These are phyloP conservation scores for Phytopythium delawarense DNA, from an alignment of 352 stramenopile species.

Conservation along the genomic window DNA sequence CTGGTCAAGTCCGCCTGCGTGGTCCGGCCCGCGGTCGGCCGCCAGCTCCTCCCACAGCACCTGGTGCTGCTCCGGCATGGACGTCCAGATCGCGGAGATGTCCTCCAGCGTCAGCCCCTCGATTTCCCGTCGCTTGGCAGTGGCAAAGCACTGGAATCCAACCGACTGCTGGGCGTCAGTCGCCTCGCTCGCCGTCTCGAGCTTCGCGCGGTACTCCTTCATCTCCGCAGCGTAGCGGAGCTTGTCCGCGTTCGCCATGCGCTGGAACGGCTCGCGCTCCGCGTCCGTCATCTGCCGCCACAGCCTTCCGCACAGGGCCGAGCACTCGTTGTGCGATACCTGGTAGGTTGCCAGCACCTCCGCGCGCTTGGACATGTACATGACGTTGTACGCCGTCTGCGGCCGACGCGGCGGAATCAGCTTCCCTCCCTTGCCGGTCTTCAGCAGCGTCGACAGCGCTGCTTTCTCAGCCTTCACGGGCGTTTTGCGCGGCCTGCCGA, in stretches of 20 bases:
- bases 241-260: constrained; percentile 51
- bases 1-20: background rate
- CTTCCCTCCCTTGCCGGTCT: constrained; percentile 23
- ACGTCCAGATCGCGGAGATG: constrained; percentile 25
- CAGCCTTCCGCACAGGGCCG: constrained; percentile 44
- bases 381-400: constrained; percentile 58
- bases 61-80: constrained; percentile 31
- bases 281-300: constrained; percentile 54
- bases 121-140: constrained; percentile 24
- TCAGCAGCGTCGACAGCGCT: background rate
- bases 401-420: constrained; percentile 21
- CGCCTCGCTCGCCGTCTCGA: constrained; percentile 12
- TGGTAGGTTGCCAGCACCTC: constrained; percentile 51
- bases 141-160: constrained; percentile 33
- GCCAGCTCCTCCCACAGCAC: constrained; percentile 35
- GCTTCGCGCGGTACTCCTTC: constrained; percentile 17
- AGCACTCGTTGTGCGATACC: constrained; percentile 67
- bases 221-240: constrained; percentile 40
- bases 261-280: constrained; percentile 46
- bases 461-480: background rate
- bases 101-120: constrained; percentile 20
- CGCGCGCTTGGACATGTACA: constrained; percentile 52
- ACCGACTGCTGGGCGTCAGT: constrained; percentile 11
- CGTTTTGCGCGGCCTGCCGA: background rate
- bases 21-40: constrained; percentile 11